Percentiles rank a stretch among this genome's conserved stretches.
Conservation (phyloP, 805 yeast genomes). For the Metschnikowia anglica region DNA sequence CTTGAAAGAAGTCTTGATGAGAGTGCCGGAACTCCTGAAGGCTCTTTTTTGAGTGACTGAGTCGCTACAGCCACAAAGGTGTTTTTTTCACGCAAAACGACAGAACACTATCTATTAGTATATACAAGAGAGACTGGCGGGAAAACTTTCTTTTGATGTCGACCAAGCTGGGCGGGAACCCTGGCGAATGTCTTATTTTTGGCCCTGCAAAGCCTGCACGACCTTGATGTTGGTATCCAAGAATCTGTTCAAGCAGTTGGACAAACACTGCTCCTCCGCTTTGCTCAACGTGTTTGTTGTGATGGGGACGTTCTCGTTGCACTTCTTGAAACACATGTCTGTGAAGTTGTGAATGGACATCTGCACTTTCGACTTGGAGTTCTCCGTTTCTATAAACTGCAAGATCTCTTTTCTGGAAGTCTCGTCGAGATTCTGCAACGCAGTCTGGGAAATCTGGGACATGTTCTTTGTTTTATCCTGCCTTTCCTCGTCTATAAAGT, state of each 20-base stretch:
- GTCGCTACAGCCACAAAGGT: too few species aligned
- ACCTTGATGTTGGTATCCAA: constrained; percentile 85
- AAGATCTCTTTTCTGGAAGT: constrained; percentile 69
- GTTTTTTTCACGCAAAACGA: background rate
- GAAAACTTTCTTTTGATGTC: background rate
- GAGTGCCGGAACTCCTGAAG: constrained; percentile 11
- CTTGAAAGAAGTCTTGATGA: constrained; percentile 4
- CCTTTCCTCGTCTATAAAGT: background rate
- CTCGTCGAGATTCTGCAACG: constrained; percentile 54
- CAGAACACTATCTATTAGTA: constrained; percentile 4
- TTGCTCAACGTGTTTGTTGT: constrained; percentile 49
- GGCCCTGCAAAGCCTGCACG: constrained; percentile 54
- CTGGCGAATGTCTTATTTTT: constrained; percentile 16
- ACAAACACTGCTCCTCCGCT: constrained; percentile 69
- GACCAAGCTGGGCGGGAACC: constrained; percentile 1
- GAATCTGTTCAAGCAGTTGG: constrained; percentile 80
- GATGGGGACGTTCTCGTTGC: constrained; percentile 52
- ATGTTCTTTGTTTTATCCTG: constrained; percentile 20
- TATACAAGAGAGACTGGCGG: constrained; percentile 11
- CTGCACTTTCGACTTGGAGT: constrained; percentile 84
- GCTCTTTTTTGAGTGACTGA: background rate
- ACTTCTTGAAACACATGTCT: constrained; percentile 86
- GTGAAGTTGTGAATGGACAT: constrained; percentile 85
- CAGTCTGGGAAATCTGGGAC: constrained; percentile 38
- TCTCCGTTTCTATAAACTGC: constrained; percentile 76